Percentiles rank a stretch among this genome's conserved stretches.
Conservation (phyloP, 306 rosid species). For the Inga leiocalycina region DNA sequence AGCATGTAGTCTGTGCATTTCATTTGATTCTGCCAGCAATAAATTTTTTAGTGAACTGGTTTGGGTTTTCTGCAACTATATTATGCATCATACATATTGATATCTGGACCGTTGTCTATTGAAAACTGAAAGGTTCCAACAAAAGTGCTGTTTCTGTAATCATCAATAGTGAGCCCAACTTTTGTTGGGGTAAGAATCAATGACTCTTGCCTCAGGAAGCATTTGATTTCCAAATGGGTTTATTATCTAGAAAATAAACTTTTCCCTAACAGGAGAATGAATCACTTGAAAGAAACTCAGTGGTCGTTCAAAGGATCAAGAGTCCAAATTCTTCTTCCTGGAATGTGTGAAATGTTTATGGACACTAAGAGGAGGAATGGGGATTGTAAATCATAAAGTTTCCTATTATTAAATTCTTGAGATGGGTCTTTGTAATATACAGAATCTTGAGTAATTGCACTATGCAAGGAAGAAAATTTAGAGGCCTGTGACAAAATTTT, state of each 20-base stretch:
- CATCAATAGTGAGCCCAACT: neutral
- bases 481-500: neutral
- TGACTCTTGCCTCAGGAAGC: neutral
- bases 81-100: neutral
- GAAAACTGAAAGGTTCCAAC: neutral
- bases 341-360: neutral
- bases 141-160: neutral
- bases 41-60: neutral
- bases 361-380: neutral
- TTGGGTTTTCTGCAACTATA: neutral
- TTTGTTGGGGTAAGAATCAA: neutral
- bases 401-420: neutral
- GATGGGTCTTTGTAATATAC: neutral
- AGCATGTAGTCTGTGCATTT: neutral
- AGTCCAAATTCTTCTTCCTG: neutral
- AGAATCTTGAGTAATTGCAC: neutral
- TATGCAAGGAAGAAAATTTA: neutral
- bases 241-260: neutral
- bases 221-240: neutral
- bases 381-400: neutral
- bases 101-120: neutral
- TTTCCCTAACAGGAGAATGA: neutral
- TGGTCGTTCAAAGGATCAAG: neutral
- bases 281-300: neutral
- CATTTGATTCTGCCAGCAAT: neutral